Evolutionary conservation across 23 red algal genomes (phyloP), one percentile per base, ranked within the genome.

Genomic region (Agarophyton chilense): DNA sequence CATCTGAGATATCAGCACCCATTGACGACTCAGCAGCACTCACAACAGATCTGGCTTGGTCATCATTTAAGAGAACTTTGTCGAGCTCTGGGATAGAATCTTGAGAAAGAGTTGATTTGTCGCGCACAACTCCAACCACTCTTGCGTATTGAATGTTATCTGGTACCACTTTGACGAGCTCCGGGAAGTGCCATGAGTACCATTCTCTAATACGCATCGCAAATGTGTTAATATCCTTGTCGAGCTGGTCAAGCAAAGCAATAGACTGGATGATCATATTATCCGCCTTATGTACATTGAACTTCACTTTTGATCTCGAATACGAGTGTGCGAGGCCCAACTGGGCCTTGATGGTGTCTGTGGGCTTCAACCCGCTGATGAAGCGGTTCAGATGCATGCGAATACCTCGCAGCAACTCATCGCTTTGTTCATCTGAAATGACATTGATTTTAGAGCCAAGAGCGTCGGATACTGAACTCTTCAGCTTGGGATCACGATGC

Each of bases 141-240:
- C 78, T 68, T 10, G 93, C 93, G 71, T 99, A 99, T 40, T 89
- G 77, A 49, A 95, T 91, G 50, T 95, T 99, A 62, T 99, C 97
- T 58, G 84, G 84, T 42, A 96, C 94, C n/a, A 99, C 86, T 63
- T 96, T 99, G 51, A 87, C 86, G n/a, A 99, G 81, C 86, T 99
- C 97, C 21, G 97, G 97, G 60, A 99, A 99, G 70, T 99, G 97
- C 97, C 97, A 99, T 18, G 91, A 94, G 74, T 99, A 99, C 97
- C 97, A 99, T 74, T 99, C 97, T 45, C 94, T 87, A 12, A 99
- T 82, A 19, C 97, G 93, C 97, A 99, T 99, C 25, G 92, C 90
- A 83, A 95, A 99, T 17, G 97, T 95, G 66, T 99, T 99, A 60
- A 99, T 86, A 64, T 99, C 97, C 93, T 99, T 99, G 60, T 99